phyloP scores from a whole-genome alignment of 2,329 filamentous ascomycete species.

The Beauveria scarabaeidicola region DNA sequence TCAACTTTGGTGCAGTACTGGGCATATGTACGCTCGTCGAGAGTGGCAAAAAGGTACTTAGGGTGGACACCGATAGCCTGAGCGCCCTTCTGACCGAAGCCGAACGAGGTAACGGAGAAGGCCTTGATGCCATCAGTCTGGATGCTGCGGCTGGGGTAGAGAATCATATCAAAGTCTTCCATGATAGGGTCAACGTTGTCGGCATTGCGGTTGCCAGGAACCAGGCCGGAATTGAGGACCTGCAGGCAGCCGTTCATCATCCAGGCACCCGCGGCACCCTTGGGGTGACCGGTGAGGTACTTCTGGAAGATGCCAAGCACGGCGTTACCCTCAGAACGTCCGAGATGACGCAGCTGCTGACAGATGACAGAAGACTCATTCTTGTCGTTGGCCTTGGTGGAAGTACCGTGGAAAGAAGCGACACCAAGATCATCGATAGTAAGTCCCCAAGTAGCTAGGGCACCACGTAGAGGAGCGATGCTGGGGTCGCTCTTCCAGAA shows the following conservation, averaged over 20 bases:
- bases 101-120: constrained; percentile 97
- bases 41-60: constrained; percentile 89
- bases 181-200: constrained; percentile 95
- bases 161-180: constrained; percentile 96
- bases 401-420: constrained; percentile 97
- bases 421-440: constrained; percentile 93
- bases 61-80: constrained; percentile 96
- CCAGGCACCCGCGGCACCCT: constrained; percentile 98
- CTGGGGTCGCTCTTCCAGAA: constrained; percentile 96
- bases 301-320: constrained; percentile 98
- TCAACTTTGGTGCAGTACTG: constrained; percentile 83
- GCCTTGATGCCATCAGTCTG: constrained; percentile 98
- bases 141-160: constrained; percentile 89
- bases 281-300: constrained; percentile 96
- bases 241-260: constrained; percentile 99
- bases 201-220: constrained; percentile 94
- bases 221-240: constrained; percentile 85
- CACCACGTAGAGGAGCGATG: constrained; percentile 92
- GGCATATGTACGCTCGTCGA: constrained; percentile 75
- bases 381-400: constrained; percentile 98
- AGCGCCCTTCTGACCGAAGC: constrained; percentile 97
- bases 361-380: constrained; percentile 98
- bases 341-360: constrained; percentile 90
- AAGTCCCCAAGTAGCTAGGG: constrained; percentile 94
- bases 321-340: constrained; percentile 92